Evolutionary conservation across 108 stramenopile genomes (phyloP).

Genomic region (Skeletonema grethae): DNA sequence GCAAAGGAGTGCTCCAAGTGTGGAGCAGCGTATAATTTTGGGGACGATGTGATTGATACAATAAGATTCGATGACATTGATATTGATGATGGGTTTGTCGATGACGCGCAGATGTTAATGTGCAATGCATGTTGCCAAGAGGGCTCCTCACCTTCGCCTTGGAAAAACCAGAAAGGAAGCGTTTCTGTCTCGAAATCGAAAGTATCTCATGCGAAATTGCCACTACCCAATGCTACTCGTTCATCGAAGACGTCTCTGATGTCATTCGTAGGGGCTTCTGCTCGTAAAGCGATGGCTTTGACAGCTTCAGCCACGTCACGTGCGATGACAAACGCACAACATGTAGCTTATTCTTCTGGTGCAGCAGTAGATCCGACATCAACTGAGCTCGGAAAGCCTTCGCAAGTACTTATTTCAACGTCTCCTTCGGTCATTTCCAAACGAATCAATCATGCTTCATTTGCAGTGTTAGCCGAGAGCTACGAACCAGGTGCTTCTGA

Average conservation of each 20-base stretch:
- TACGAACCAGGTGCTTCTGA: conserved; percentile 27
- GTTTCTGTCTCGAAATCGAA: neutral
- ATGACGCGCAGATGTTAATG: neutral
- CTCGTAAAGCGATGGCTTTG: conserved; percentile 31
- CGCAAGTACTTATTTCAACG: conserved; percentile 25
- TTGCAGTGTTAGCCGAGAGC: conserved; percentile 66
- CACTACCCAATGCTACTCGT: neutral
- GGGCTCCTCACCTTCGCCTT: neutral
- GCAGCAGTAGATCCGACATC: conserved; percentile 36
- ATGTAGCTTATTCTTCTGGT: conserved; percentile 31
- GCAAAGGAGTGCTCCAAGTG: conserved; percentile 28
- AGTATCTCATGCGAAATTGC: neutral
- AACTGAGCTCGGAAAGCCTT: conserved; percentile 20
- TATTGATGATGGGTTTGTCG: conserved; percentile 14
- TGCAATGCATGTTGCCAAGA: conserved; percentile 22
- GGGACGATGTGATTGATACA: conserved; percentile 30
- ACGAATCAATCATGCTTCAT: conserved; percentile 62
- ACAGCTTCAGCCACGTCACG: conserved; percentile 12
- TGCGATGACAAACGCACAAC: conserved; percentile 14
- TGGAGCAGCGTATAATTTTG: conserved; percentile 17
- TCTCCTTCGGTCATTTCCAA: conserved; percentile 39
- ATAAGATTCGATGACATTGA: conserved; percentile 13
- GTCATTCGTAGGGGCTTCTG: conserved; percentile 40
- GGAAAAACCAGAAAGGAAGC: neutral
- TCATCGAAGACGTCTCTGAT: conserved; percentile 24